A percentile compares a stretch with the other conserved stretches of the same genome.
phyloP scores from a whole-genome alignment of 768 basidiomycete species.

The Mycena leptocephala region DNA sequence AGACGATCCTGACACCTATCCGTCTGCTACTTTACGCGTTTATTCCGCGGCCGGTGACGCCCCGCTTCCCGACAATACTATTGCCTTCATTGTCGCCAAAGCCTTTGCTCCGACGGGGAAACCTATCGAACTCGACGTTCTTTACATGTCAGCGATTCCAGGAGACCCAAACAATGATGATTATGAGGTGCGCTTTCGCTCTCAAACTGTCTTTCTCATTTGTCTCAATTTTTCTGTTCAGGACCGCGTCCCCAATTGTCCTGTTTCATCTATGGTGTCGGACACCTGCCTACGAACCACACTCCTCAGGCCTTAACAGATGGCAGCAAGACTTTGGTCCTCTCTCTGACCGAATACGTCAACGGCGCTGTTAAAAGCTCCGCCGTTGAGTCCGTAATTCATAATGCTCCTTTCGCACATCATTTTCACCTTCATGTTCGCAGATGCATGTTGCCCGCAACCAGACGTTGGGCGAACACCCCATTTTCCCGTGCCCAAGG shows the following conservation, averaged over 20 bases:
- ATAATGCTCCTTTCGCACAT: no score
- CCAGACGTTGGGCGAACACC: constrained; percentile 1
- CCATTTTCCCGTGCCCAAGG: neutral
- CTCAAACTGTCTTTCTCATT: neutral
- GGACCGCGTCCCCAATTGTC: no score
- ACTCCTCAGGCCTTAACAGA: no score
- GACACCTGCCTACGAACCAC: no score
- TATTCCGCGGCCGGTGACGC: neutral
- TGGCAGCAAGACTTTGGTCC: no score
- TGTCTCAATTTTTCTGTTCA: neutral
- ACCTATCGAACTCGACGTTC: neutral
- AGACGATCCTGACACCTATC: neutral
- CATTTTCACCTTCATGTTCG: neutral
- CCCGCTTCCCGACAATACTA: neutral
- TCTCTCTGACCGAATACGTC: no score
- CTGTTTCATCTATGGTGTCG: no score
- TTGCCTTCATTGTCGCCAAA: neutral
- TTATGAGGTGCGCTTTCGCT: neutral
- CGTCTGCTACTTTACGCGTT: neutral
- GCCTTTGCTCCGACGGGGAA: neutral
- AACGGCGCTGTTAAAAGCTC: no score
- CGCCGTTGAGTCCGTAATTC: neutral
- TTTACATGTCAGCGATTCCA: neutral
- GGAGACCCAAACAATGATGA: neutral
- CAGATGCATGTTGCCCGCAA: neutral